These are phyloP conservation scores for Thraustochytrium sp. DNA, from an alignment of 352 stramenopile genomes.

Conservation along the genomic window DNA sequence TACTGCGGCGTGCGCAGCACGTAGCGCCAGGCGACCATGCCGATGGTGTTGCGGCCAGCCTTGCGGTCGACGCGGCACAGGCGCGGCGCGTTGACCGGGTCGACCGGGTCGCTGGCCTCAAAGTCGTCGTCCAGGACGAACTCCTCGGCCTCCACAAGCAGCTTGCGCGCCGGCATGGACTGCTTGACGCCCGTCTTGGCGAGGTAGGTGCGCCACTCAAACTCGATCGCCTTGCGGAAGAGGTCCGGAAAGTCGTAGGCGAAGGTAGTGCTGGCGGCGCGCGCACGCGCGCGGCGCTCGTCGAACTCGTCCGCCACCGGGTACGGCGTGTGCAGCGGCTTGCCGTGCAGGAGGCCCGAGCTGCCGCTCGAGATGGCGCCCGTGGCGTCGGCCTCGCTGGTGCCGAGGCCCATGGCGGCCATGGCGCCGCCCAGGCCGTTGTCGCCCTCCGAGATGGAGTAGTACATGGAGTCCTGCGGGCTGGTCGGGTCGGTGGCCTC, in stretches of 20 bases:
- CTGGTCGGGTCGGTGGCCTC: constrained; percentile 78
- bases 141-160: constrained; percentile 64
- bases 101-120: constrained; percentile 48
- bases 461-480: constrained; percentile 48
- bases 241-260: constrained; percentile 98
- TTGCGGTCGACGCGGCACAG: constrained; percentile 65
- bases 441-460: constrained; percentile 46
- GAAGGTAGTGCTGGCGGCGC: constrained; percentile 96
- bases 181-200: constrained; percentile 56
- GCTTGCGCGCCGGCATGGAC: constrained; percentile 40
- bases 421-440: constrained; percentile 41
- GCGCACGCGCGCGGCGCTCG: constrained; percentile 64
- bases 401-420: constrained; percentile 44
- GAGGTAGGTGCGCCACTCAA: constrained; percentile 77
- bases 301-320: constrained; percentile 90
- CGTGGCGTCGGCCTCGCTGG: neutral
- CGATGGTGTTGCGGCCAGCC: constrained; percentile 94
- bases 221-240: constrained; percentile 90
- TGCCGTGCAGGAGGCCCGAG: constrained; percentile 85
- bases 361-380: constrained; percentile 64
- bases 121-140: constrained; percentile 54
- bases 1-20: constrained; percentile 96
- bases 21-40: constrained; percentile 99
- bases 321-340: constrained; percentile 92
- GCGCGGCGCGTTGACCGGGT: constrained; percentile 30